Conservation (phyloP, 129 eudicot species). For the Flaveria sonorensis region DNA sequence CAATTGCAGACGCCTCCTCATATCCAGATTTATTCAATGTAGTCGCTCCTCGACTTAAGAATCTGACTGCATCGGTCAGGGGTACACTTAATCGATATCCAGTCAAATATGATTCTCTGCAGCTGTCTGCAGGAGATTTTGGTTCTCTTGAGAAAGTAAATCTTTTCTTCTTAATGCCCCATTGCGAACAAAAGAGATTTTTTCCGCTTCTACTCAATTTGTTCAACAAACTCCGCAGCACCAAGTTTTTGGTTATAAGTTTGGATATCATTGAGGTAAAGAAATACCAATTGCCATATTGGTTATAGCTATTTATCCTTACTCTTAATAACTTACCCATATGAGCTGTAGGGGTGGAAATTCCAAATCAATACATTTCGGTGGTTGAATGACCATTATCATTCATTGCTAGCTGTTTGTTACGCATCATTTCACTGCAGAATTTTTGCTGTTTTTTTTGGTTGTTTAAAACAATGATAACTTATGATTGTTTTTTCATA, state of each 20-base stretch:
- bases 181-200: neutral
- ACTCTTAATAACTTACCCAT: neutral
- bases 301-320: neutral
- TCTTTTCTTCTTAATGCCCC: neutral
- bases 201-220: constrained; percentile 2
- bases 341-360: too few species aligned
- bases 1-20: neutral
- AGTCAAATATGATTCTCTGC: neutral
- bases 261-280: constrained; percentile 21
- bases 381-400: neutral
- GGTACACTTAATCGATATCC: neutral
- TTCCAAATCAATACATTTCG: neutral
- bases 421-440: neutral
- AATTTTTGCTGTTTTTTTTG: neutral
- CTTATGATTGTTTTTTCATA: too few species aligned
- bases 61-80: neutral
- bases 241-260: constrained; percentile 20
- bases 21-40: constrained; percentile 6
- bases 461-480: too few species aligned
- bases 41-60: constrained; percentile 27
- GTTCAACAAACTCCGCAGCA: neutral
- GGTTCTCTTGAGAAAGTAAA: constrained; percentile 23
- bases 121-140: neutral
- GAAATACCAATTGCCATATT: neutral
- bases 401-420: neutral